A percentile compares a stretch with the other conserved stretches of the same genome.
phyloP scores from a whole-genome alignment of 2,329 filamentous ascomycete species.

The Xylariales sp. region DNA sequence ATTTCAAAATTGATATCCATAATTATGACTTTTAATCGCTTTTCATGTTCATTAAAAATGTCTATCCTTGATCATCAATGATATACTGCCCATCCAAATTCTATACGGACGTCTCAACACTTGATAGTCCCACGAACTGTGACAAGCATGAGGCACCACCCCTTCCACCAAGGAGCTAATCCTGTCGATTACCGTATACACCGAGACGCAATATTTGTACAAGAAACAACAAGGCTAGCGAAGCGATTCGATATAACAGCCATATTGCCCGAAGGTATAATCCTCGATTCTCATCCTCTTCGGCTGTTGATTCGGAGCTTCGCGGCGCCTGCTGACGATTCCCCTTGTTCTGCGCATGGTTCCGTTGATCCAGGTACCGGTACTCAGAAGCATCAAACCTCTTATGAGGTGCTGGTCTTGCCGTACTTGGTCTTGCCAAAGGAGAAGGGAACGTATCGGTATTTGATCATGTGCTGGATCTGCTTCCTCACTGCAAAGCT shows the following conservation, averaged over 20 bases:
- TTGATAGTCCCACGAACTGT: conserved; percentile 4
- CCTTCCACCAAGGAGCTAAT: background rate
- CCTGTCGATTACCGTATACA: background rate
- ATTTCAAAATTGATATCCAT: no score
- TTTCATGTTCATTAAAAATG: conserved; percentile 7
- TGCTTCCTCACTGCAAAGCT: conserved; percentile 78
- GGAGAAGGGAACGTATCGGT: conserved; percentile 93
- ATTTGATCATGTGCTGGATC: conserved; percentile 99
- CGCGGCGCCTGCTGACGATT: no score
- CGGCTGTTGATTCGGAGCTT: no score
- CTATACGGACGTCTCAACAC: conserved; percentile 5
- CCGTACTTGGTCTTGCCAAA: conserved; percentile 82
- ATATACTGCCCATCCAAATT: conserved; percentile 3
- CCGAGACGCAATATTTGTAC: conserved; percentile 3
- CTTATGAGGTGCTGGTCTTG: conserved; percentile 50
- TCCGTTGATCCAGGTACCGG: background rate
- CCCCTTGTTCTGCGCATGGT: no score
- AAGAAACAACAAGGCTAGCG: background rate
- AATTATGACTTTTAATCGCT: no score
- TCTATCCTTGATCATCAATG: conserved; percentile 5
- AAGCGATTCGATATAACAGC: conserved; percentile 1
- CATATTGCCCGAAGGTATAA: no score
- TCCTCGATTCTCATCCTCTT: no score
- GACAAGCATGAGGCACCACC: background rate
- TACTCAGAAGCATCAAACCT: background rate